These are phyloP conservation scores for Globisporangium viniferum DNA, from an alignment of 352 stramenopile genomes.

Conservation along the genomic window DNA sequence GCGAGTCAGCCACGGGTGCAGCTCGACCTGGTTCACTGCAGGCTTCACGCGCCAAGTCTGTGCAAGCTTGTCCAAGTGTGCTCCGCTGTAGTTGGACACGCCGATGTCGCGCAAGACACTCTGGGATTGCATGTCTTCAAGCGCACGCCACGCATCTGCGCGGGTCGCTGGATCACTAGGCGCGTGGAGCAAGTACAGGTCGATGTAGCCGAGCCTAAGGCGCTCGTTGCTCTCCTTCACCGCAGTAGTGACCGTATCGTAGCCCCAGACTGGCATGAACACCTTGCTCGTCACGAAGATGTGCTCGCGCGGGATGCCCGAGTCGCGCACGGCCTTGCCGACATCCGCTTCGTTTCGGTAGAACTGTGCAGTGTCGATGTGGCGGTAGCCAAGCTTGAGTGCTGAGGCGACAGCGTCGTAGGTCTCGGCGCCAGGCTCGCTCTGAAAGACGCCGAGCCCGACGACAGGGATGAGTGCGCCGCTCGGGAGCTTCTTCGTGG, in stretches of 20 bases:
- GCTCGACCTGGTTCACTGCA: conserved; percentile 81
- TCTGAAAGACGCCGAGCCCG: conserved; percentile 58
- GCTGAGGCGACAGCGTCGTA: conserved; percentile 48
- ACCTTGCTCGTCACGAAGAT: conserved; percentile 89
- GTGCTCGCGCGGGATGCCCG: conserved; percentile 60
- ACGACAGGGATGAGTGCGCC: conserved; percentile 41
- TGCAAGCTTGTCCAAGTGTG: conserved; percentile 77
- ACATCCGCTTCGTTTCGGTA: conserved; percentile 89
- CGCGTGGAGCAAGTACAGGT: conserved; percentile 74
- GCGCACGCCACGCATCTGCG: conserved; percentile 40
- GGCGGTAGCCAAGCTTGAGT: conserved; percentile 77
- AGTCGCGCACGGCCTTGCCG: conserved; percentile 67
- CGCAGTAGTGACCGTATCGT: conserved; percentile 53
- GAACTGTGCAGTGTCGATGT: conserved; percentile 88
- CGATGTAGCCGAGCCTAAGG: conserved; percentile 74
- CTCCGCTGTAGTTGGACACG: conserved; percentile 88
- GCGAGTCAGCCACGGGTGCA: conserved; percentile 70
- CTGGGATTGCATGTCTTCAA: conserved; percentile 45
- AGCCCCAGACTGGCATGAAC: conserved; percentile 49
- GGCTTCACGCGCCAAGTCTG: conserved; percentile 50
- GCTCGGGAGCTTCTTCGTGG: conserved; percentile 39
- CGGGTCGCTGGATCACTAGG: conserved; percentile 41
- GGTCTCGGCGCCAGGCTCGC: conserved; percentile 39
- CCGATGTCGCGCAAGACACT: conserved; percentile 79
- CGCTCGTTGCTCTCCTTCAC: conserved; percentile 48